These are phyloP conservation scores for Paramecium caudatum DNA, from an alignment of 73 alveolate genomes.

Conservation along the genomic window DNA sequence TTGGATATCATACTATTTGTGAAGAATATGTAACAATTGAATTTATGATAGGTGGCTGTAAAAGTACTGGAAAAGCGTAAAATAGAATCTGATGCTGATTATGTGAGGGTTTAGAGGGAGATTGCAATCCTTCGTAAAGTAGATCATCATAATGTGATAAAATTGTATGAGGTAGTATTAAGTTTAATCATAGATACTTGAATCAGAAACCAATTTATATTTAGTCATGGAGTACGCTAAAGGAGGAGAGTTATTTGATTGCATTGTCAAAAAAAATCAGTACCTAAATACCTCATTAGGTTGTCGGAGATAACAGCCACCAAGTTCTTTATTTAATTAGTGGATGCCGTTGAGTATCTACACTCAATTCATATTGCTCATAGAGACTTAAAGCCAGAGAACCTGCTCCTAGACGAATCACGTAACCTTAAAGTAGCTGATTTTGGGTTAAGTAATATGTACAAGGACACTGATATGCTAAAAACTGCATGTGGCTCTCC, in stretches of 20 bases:
- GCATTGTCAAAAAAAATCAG: constrained; percentile 79
- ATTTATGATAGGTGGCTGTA: constrained; percentile 62
- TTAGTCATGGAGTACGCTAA: constrained; percentile 90
- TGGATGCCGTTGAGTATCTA: constrained; percentile 81
- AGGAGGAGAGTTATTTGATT: constrained; percentile 92
- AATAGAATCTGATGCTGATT: constrained; percentile 64
- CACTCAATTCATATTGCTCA: constrained; percentile 80
- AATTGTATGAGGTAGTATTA: constrained; percentile 61
- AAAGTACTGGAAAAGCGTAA: constrained; percentile 67
- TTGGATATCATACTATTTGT: constrained; percentile 38
- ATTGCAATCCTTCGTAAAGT: constrained; percentile 44
- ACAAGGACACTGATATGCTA: constrained; percentile 71
- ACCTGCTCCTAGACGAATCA: constrained; percentile 78
- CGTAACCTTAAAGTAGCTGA: constrained; percentile 83
- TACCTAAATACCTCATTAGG: constrained; percentile 76
- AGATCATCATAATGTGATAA: constrained; percentile 43
- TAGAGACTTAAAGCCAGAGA: constrained; percentile 85
- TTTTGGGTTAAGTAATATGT: constrained; percentile 84
- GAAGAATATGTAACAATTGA: constrained; percentile 61
- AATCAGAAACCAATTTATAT: constrained; percentile 84
- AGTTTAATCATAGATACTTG: constrained; percentile 66
- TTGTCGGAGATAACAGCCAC: constrained; percentile 36
- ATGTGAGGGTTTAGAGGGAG: constrained; percentile 66
- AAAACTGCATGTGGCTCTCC: constrained; percentile 88
- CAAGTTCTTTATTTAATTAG: neutral